Base-by-base conservation (phyloP, 306 rosid genomes). In the Rosa multiflora region DNA sequence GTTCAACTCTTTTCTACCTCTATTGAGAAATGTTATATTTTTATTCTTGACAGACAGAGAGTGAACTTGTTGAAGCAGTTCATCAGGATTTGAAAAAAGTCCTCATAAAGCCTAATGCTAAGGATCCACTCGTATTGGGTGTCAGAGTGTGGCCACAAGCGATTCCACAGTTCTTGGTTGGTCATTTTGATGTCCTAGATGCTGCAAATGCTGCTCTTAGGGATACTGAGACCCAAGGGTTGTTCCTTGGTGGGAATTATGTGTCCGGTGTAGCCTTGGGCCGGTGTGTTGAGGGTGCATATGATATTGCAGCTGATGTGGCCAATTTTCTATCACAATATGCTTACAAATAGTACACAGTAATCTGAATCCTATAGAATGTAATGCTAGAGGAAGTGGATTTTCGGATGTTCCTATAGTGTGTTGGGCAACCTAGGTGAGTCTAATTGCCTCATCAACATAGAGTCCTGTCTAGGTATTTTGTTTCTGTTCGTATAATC, bases 261-360 rank as follows among this genome's bases (percentile, higher is more conserved):
- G 97, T 89, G 26, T 79, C 93, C 9, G 98, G 98, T 70, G 98
- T 93, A 76, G 99, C 99, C 82, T 87, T 93, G 94, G 98, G 99
- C 77, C 89, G 98, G 77, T 95, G 99, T 72, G 98, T 95, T 29
- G 99, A 95, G 87, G 89, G 97, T 59, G 97, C 98, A 58, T 93
- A 91, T 73, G 98, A 93, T 71, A 81, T 87, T 66, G 98, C 98
- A 10, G 85, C 98, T 11, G 93, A 91, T 77, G 91, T 91, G 55
- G 86, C 90, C 72, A 85, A 82, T 79, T 93, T 86, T 82, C 85
- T 94, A 40, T 85, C 90, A 0, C 89, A 84, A 80, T 78, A 82
- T 74, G 90, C 85, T 74, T 85, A 85, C 82, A 88, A 88, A 26
- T 88, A 88, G 88, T 62, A 73, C 52, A 17, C 1, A 42, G 46